Conservation (phyloP, 768 basidiomycete genomes). For the Termitomyces sp. region DNA sequence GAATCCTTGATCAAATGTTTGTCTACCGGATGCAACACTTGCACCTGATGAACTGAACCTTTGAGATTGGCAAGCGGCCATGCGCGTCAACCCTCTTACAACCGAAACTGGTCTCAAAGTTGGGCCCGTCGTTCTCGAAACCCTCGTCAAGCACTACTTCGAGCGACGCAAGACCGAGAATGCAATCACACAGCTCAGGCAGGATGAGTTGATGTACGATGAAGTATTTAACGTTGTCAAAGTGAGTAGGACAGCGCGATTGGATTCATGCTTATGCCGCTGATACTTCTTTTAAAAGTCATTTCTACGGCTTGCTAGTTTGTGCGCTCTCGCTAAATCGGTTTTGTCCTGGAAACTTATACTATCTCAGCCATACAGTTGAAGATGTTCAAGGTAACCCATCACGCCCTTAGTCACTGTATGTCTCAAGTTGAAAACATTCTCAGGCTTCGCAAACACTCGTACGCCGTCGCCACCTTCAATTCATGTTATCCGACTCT, state of each 20-base stretch:
- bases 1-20: neutral
- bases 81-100: conserved; percentile 49
- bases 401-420: neutral
- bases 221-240: conserved; percentile 73
- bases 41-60: neutral
- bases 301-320: conserved; percentile 70
- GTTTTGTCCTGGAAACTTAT: neutral
- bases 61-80: conserved; percentile 7
- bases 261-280: neutral
- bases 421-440: neutral
- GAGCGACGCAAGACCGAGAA: conserved; percentile 47
- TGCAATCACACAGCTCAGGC: conserved; percentile 43
- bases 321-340: conserved; percentile 28
- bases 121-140: conserved; percentile 70
- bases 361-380: conserved; percentile 59
- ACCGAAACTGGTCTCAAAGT: conserved; percentile 56
- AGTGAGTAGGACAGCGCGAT: conserved; percentile 30
- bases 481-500: conserved; percentile 64
- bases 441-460: conserved; percentile 65
- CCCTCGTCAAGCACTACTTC: conserved; percentile 83
- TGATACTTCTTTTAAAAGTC: conserved; percentile 31
- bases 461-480: conserved; percentile 83
- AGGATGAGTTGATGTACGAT: conserved; percentile 78
- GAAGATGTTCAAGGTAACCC: conserved; percentile 66
- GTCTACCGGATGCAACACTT: neutral